Base-by-base conservation (phyloP, 1,284 basidiomycete species). In the Anthracocystis panici-leucophaei region DNA sequence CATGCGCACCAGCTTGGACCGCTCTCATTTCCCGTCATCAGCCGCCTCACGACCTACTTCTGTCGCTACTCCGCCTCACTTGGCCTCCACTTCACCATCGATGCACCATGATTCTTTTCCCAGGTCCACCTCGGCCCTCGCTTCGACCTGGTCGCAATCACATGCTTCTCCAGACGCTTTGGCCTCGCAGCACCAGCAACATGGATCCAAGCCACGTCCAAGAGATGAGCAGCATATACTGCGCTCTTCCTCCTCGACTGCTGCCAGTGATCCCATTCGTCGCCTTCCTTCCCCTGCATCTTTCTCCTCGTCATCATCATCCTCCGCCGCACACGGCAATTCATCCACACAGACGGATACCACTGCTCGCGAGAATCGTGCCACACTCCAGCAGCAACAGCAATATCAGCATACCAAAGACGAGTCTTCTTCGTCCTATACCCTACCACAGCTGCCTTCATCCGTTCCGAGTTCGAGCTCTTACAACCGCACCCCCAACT, bases 1-100 rank as follows among this genome's bases (percentile, higher is more conserved):
- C 49, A 55, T 46, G 68, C 62, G 57, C 57, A 25, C 44, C 10
- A 71, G 63, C 63, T 55, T 56, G 63, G 63, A 71, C 29, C 68
- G 63, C 54, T 40, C 20, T 27, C 54, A 35, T 6, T 20, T 46
- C 50, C 54, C 49, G 27, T 3, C 27, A 21, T n/a, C 38, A 33
- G 33, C 53, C 11, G 21, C 54, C 35, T 38, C 35, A 38, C 11
- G 35, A 27, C 29, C 38, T 45, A 45, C 55, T 12, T 16, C 45
- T 5, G 14, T 4, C 44, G 35, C 29, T 12, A 12, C n/a, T 16
- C 27, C 41, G 7, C 11, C 48, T 7, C 14, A 41, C 27, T 11
- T 29, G 25, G 23, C 27, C 40, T 25, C 27, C 21, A 21, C 33
- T 14, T 33, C 40, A 16, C 33, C 49, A 35, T 51, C 44, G 21